phyloP scores from a whole-genome alignment of 1,139 yeast genomes.

The Kodamaea sp. region DNA sequence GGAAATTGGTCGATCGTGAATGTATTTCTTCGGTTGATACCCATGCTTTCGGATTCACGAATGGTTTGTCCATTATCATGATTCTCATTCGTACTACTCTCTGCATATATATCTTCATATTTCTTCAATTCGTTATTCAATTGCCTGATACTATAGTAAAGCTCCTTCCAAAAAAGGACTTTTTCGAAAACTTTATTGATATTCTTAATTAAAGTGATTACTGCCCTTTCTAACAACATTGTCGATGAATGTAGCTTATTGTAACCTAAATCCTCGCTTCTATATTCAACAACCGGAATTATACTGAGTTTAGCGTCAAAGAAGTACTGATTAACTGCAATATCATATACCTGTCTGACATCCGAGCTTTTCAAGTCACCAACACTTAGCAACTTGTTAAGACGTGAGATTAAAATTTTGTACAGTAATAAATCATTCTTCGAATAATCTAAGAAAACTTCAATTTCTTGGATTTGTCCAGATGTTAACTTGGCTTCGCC shows the following conservation, averaged over 20 bases:
- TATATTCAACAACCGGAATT: slow-evolving; percentile 1
- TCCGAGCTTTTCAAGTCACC: slow-evolving; percentile 46
- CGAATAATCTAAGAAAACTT: slow-evolving; percentile 54
- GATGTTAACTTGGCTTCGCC: slow-evolving; percentile 26
- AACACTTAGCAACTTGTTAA: slow-evolving; percentile 44
- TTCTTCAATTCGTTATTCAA: slow-evolving; percentile 30
- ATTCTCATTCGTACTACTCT: slow-evolving; percentile 1
- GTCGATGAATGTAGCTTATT: slow-evolving; percentile 19
- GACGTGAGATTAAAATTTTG: slow-evolving; percentile 26
- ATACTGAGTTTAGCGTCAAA: background rate
- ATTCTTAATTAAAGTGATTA: slow-evolving; percentile 36
- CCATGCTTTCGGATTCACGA: background rate
- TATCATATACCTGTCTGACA: slow-evolving; percentile 23
- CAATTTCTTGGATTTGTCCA: slow-evolving; percentile 45
- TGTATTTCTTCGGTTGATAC: slow-evolving; percentile 7
- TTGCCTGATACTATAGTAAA: slow-evolving; percentile 27
- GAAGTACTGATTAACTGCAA: slow-evolving; percentile 4
- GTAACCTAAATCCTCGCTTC: slow-evolving; percentile 14
- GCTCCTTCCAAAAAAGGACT: slow-evolving; percentile 52
- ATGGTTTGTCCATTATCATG: background rate
- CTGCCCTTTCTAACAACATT: slow-evolving; percentile 30
- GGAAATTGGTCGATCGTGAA: slow-evolving; percentile 8
- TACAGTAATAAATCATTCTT: slow-evolving; percentile 42
- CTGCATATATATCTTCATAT: slow-evolving; percentile 19
- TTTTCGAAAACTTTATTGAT: slow-evolving; percentile 36